Conservation (phyloP, 2,329 filamentous ascomycete genomes). For the Talaromyces sp. region DNA sequence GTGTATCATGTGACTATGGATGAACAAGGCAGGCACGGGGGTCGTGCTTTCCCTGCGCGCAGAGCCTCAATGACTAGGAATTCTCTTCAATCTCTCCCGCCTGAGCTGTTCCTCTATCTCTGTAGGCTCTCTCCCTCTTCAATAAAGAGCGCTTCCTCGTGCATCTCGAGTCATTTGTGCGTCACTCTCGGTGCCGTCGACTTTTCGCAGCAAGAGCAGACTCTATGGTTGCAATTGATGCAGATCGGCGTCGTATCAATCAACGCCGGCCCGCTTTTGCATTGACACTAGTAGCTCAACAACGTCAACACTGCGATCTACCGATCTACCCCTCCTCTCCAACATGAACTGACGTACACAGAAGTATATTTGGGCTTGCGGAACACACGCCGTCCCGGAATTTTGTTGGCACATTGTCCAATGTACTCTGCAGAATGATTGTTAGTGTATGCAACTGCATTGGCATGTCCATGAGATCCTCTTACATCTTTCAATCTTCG, state of each 20-base stretch:
- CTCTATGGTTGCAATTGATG: neutral
- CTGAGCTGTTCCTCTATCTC: neutral
- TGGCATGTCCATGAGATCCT: neutral
- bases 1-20: neutral
- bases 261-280: neutral
- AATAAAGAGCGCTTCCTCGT: too few species aligned
- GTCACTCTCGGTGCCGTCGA: neutral
- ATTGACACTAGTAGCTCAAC: neutral
- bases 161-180: neutral
- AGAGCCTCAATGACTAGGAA: neutral
- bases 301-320: neutral
- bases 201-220: neutral
- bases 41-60: neutral
- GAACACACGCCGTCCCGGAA: neutral
- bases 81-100: neutral
- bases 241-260: neutral
- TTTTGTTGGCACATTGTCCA: neutral
- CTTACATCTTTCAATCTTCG: neutral
- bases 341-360: neutral
- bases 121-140: neutral
- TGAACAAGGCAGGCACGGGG: neutral
- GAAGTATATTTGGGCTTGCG: neutral
- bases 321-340: neutral
- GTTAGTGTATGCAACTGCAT: neutral
- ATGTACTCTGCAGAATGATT: neutral